These are phyloP conservation scores for Colletotrichum navitas DNA, from an alignment of 2,329 filamentous ascomycete genomes.

Conservation along the genomic window DNA sequence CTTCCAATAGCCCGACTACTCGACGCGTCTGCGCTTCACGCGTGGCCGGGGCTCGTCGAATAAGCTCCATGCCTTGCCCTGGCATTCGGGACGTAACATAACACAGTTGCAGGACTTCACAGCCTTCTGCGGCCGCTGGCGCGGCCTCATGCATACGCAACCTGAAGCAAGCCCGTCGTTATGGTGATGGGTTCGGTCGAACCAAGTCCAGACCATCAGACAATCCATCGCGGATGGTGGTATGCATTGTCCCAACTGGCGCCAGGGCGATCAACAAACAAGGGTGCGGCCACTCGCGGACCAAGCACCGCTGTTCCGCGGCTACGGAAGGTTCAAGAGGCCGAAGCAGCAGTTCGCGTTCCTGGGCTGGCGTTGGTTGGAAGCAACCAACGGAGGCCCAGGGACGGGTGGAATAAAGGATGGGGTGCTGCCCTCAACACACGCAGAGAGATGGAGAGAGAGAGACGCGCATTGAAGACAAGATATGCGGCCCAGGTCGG, in stretches of 20 bases:
- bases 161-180: conserved; percentile 6
- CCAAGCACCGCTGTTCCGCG: background rate
- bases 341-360: conserved; percentile 10
- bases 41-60: background rate
- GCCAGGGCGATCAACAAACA: conserved; percentile 18
- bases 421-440: background rate
- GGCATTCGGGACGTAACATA: conserved; percentile 8
- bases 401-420: background rate
- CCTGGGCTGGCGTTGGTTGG: conserved; percentile 10
- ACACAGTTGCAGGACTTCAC: conserved; percentile 23
- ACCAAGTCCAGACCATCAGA: conserved; percentile 25
- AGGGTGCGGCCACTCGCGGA: conserved; percentile 5
- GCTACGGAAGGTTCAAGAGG: conserved; percentile 9
- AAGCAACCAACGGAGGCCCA: conserved; percentile 14
- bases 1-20: background rate
- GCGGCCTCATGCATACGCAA: conserved; percentile 18
- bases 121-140: conserved; percentile 25
- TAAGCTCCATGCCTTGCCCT: background rate
- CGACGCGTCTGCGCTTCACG: background rate
- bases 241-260: background rate
- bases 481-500: conserved; percentile 35
- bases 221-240: background rate
- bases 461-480: background rate
- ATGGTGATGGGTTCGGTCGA: conserved; percentile 8
- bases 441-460: background rate